phyloP scores from a whole-genome alignment of 345 rosid species.

The Arabidopsis arenosa region DNA sequence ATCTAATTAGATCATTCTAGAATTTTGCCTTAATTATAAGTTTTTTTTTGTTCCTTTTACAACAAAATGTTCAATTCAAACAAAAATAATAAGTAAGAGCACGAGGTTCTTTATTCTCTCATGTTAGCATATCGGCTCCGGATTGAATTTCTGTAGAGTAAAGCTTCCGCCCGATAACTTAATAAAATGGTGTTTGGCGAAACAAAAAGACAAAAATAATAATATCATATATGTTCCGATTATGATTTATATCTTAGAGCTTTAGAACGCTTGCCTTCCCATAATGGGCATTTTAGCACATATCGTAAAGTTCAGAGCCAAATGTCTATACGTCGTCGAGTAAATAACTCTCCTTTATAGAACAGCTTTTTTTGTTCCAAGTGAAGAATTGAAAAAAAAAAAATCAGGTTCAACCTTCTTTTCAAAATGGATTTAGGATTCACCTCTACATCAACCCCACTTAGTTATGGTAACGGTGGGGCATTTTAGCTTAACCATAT shows the following conservation, averaged over 20 bases:
- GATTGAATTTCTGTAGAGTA: too few relatives aligned
- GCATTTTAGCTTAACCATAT: background rate
- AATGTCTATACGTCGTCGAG: background rate
- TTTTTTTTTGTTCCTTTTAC: background rate
- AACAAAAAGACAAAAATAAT: too few relatives aligned
- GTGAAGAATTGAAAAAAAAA: too few relatives aligned
- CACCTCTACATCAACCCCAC: background rate
- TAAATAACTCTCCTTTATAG: background rate
- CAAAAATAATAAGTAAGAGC: background rate
- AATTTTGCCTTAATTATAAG: too few relatives aligned
- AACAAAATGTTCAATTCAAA: background rate
- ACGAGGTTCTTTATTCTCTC: too few relatives aligned
- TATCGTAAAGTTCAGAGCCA: too few relatives aligned
- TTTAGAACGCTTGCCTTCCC: background rate
- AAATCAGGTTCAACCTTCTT: background rate
- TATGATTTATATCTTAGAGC: background rate
- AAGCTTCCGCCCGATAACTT: too few relatives aligned
- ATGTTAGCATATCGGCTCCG: too few relatives aligned
- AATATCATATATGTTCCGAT: too few relatives aligned
- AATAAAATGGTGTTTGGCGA: too few relatives aligned
- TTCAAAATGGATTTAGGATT: background rate
- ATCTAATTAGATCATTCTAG: too few relatives aligned
- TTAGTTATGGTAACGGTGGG: background rate
- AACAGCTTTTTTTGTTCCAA: background rate
- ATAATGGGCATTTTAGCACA: background rate